Evolutionary conservation across 352 stramenopile species (phyloP).

Genomic region (Phytopythium mirpurense): DNA sequence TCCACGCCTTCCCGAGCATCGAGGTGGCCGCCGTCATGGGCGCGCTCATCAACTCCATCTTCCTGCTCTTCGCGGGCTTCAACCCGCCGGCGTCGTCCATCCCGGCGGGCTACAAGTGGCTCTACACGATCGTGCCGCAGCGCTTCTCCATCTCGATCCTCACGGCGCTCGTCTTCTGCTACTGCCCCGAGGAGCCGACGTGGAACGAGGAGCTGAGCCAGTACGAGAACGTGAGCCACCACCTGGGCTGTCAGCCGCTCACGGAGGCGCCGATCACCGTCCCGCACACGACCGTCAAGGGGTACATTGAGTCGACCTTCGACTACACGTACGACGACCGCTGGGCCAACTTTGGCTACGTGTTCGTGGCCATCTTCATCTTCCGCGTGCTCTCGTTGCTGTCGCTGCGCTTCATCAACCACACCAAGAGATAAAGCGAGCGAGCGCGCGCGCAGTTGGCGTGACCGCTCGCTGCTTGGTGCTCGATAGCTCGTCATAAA

Average conservation of each 20-base stretch:
- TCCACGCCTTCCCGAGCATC: constrained; percentile 23
- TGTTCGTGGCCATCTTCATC: constrained; percentile 11
- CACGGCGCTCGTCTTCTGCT: constrained; percentile 6
- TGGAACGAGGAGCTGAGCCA: constrained; percentile 10
- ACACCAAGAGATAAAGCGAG: constrained; percentile 1
- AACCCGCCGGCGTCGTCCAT: constrained; percentile 15
- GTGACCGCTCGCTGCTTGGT: too few relatives aligned
- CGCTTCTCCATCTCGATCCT: constrained; percentile 13
- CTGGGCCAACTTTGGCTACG: constrained; percentile 9
- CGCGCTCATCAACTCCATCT: constrained; percentile 26
- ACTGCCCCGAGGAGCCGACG: constrained; percentile 12
- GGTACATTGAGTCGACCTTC: constrained; percentile 10
- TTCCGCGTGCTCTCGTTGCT: constrained; percentile 11
- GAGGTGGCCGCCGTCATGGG: constrained; percentile 19
- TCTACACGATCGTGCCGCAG: constrained; percentile 18
- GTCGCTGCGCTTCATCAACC: constrained; percentile 6
- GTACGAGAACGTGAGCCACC: constrained; percentile 7
- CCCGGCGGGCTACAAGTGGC: constrained; percentile 17
- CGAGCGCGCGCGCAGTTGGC: too few relatives aligned
- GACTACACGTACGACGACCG: constrained; percentile 9
- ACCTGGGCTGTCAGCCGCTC: constrained; percentile 10
- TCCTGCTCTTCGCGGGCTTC: constrained; percentile 37
- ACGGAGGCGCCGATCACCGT: constrained; percentile 9
- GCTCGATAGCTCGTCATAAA: too few relatives aligned
- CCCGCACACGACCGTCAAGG: constrained; percentile 5